These are phyloP conservation scores for Macaranga tanarius DNA, from an alignment of 441 rosid genomes.

Conservation along the genomic window DNA sequence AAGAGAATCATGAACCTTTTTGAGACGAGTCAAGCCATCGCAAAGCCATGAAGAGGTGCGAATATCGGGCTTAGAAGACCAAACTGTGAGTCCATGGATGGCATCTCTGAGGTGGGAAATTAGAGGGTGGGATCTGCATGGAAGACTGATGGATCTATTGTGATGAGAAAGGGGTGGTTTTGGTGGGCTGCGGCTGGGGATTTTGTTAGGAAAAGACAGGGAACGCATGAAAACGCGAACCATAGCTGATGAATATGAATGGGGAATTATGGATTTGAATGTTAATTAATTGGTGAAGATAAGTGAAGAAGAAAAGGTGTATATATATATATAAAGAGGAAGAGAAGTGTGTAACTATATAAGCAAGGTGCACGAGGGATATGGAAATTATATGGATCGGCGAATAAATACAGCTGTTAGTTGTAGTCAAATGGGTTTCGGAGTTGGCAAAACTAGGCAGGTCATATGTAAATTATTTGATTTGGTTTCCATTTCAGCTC, in stretches of 20 bases:
- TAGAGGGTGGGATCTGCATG: slow-evolving; percentile 59
- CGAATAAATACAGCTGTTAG: slow-evolving; percentile 20
- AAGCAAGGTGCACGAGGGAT: slow-evolving; percentile 36
- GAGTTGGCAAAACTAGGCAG: slow-evolving; percentile 7
- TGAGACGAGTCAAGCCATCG: slow-evolving; percentile 50
- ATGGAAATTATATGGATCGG: neutral
- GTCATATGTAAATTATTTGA: neutral
- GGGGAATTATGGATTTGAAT: neutral
- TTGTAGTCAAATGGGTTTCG: too few relatives aligned
- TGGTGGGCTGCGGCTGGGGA: slow-evolving; percentile 33
- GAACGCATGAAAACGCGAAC: slow-evolving; percentile 70
- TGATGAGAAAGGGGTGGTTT: slow-evolving; percentile 54
- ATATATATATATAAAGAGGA: slow-evolving; percentile 19
- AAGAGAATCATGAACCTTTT: slow-evolving; percentile 52
- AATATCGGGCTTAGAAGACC: slow-evolving; percentile 36
- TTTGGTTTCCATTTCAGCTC: too few relatives aligned
- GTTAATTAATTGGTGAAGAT: neutral
- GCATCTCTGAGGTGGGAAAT: slow-evolving; percentile 56
- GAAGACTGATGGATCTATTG: slow-evolving; percentile 67
- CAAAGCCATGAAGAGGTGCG: slow-evolving; percentile 53
- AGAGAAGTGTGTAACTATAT: neutral
- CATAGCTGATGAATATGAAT: slow-evolving; percentile 19
- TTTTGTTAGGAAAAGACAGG: slow-evolving; percentile 67
- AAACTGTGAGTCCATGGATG: slow-evolving; percentile 39
- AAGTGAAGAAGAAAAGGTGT: slow-evolving; percentile 3